phyloP scores from a whole-genome alignment of 1,139 yeast species.

The Yamadazyma epiphylla region DNA sequence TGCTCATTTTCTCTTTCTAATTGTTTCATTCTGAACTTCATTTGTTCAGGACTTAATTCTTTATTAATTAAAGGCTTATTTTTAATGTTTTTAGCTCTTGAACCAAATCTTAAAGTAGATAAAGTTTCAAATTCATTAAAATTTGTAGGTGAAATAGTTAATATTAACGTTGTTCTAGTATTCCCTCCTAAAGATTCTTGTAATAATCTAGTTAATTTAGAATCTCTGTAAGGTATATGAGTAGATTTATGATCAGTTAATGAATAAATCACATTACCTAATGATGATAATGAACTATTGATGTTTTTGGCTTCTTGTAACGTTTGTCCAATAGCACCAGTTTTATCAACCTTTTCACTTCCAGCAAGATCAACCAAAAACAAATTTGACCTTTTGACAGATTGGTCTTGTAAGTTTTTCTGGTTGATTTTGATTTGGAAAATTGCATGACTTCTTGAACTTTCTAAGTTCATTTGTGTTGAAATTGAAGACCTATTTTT shows the following conservation, averaged over 20 bases:
- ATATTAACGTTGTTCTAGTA: conserved; percentile 72
- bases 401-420: conserved; percentile 51
- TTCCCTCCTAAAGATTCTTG: conserved; percentile 90
- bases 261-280: conserved; percentile 80
- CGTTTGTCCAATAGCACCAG: conserved; percentile 74
- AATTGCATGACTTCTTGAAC: conserved; percentile 82
- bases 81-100: conserved; percentile 69
- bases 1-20: conserved; percentile 47
- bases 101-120: conserved; percentile 77
- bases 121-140: conserved; percentile 65
- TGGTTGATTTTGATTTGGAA: conserved; percentile 66
- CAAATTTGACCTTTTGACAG: conserved; percentile 61
- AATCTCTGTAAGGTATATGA: conserved; percentile 78
- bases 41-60: conserved; percentile 58
- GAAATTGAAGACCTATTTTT: conserved; percentile 53
- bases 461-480: conserved; percentile 72
- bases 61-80: conserved; percentile 68
- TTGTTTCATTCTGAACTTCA: conserved; percentile 46
- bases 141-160: conserved; percentile 72
- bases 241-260: conserved; percentile 65
- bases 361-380: conserved; percentile 88
- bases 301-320: conserved; percentile 84
- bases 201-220: conserved; percentile 75
- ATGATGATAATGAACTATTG: conserved; percentile 70
- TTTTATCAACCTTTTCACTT: conserved; percentile 78